Percentiles rank a stretch among this genome's conserved stretches.
Conservation (phyloP, 2,329 filamentous ascomycete species). For the Kalmusia sp. region DNA sequence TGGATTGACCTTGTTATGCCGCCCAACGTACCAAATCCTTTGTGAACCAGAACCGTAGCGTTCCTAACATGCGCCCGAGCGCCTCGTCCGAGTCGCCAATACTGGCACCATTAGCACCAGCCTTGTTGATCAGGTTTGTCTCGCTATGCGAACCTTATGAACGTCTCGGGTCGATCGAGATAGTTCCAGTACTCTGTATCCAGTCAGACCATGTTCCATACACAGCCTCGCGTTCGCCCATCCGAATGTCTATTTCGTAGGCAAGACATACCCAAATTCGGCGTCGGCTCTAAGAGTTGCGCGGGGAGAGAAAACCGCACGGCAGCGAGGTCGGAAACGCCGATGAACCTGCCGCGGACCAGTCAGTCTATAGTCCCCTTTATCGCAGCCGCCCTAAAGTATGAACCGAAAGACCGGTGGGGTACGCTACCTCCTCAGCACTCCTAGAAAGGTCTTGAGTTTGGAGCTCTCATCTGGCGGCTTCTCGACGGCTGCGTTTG, state of each 20-base stretch:
- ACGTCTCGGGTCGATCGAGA: constrained; percentile 91
- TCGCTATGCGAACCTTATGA: constrained; percentile 63
- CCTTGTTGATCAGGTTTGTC: not conserved
- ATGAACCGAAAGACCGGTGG: too few relatives aligned
- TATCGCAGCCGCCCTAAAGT: too few relatives aligned
- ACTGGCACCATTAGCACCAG: constrained; percentile 54
- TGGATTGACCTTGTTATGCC: not conserved
- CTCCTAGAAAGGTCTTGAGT: constrained; percentile 85
- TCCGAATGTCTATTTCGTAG: not conserved
- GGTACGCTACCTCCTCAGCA: constrained; percentile 77
- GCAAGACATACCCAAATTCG: constrained; percentile 73
- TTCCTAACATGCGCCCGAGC: constrained; percentile 92
- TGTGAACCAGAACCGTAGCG: constrained; percentile 97
- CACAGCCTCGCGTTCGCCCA: not conserved
- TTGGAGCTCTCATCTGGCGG: constrained; percentile 82
- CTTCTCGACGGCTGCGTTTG: constrained; percentile 56
- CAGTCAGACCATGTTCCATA: constrained; percentile 28
- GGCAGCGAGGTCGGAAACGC: constrained; percentile 91
- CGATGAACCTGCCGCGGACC: constrained; percentile 76
- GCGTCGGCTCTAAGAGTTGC: constrained; percentile 92
- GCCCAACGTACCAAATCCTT: constrained; percentile 75
- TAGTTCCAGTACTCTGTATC: constrained; percentile 94
- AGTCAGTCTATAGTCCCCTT: constrained; percentile 8
- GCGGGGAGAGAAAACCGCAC: constrained; percentile 96
- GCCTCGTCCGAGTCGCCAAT: constrained; percentile 90